Evolutionary conservation across 257 asterid genomes (phyloP), one percentile per base, ranked within the genome.

Genomic region (Solanum chmielewskii): DNA sequence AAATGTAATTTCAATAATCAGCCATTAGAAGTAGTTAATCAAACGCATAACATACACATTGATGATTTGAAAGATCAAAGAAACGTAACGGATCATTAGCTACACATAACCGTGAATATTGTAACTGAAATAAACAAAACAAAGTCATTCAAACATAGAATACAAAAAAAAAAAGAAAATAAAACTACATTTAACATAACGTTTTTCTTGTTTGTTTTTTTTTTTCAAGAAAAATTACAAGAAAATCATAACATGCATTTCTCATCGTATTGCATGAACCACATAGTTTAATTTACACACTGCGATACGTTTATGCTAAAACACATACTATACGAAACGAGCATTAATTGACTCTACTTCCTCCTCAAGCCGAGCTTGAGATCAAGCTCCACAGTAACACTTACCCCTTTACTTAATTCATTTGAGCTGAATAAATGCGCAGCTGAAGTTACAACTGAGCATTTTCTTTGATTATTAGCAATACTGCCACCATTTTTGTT

Each of bases 391-490:
- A 93, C 82, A 85, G 87, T 44, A n/a, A 83, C 92, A 84, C 49
- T 81, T 31, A 76, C 59, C n/a, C 73, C 73, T 73, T 88, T 11
- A 13, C 25, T 39, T 33, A 84, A 80, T 39, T 75, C 47, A 45
- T 68, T 21, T 5, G 87, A 73, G 69, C 95, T 92, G 44, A 95
- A 95, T 2, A 95, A 94, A 11, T 93, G 93, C 12, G 93, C 95
- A 4, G 87, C 88, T 16, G 94, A 92, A 9, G 94, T 95, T 2
- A 95, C 98, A 39, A 94, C 97, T 15, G 88, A 86, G 9, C 98
- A 94, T 44, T 92, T 95, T 27, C 85, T 89, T 6, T 73, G 27
- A 16, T 60, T 62, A 86, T 82, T 89, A 5, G 11, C 88, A 16
- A 15, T 6, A 14, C 7, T 21, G 5, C 23, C 2, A 7, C n/a